A percentile compares a stretch with the other conserved stretches of the same genome.
phyloP scores from a whole-genome alignment of 1,284 basidiomycete species.

The Lentinula novae-zelandiae region DNA sequence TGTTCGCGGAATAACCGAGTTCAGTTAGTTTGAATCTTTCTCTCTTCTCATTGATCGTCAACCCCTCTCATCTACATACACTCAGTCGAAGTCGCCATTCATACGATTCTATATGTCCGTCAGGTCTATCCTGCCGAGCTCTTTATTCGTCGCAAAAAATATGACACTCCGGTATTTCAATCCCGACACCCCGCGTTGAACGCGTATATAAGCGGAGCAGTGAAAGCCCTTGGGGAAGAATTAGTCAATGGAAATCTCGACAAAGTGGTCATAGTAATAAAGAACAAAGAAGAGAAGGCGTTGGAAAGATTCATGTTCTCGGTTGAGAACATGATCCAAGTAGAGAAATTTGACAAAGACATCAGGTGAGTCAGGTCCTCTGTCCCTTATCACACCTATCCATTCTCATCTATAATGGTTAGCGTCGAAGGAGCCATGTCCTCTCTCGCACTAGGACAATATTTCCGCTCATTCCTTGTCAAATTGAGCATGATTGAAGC shows the following conservation, averaged over 20 bases:
- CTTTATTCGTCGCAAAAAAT: conserved; percentile 85
- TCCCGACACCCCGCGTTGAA: conserved; percentile 86
- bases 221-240: conserved; percentile 75
- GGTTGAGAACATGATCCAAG: conserved; percentile 65
- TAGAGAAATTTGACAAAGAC: conserved; percentile 62
- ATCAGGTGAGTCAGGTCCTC: conserved; percentile 38
- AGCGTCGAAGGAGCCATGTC: conserved; percentile 73
- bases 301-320: conserved; percentile 84
- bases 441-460: conserved; percentile 61
- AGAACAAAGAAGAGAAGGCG: conserved; percentile 68
- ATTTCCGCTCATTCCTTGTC: conserved; percentile 82
- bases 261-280: conserved; percentile 77
- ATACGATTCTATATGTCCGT: conserved; percentile 87
- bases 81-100: conserved; percentile 88
- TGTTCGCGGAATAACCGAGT: conserved; percentile 58
- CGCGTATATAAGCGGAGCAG: conserved; percentile 81
- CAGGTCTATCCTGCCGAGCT: conserved; percentile 87
- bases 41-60: neutral
- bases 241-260: conserved; percentile 65
- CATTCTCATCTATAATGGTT: neutral
- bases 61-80: neutral
- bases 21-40: conserved; percentile 42
- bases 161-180: conserved; percentile 87
- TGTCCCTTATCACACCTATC: neutral
- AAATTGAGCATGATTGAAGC: conserved; percentile 82